Conservation (phyloP, 495 filamentous ascomycete genomes). For the Aspergillus baeticus region DNA sequence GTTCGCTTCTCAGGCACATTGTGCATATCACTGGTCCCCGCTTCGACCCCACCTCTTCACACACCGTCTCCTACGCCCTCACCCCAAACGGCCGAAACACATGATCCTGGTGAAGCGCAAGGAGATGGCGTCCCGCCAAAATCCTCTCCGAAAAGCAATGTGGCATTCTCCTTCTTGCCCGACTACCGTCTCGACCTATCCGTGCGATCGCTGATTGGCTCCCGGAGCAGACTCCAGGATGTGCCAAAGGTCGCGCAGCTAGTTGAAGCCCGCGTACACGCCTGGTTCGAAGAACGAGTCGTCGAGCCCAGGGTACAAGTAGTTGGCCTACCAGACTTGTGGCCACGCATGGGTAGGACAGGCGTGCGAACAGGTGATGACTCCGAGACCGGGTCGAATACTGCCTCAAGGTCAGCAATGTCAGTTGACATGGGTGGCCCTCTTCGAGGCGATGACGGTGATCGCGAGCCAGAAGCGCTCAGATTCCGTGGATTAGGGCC, state of each 20-base stretch:
- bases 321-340: constrained; percentile 87
- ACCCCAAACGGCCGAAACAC: constrained; percentile 19
- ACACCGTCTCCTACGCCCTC: constrained; percentile 34
- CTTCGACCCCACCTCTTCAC: constrained; percentile 41
- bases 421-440: constrained; percentile 28
- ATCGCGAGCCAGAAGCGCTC: constrained; percentile 32
- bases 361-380: constrained; percentile 46
- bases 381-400: constrained; percentile 40
- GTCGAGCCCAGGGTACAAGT: constrained; percentile 97
- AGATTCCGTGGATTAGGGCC: constrained; percentile 35
- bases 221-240: constrained; percentile 85
- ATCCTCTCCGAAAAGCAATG: constrained; percentile 65
- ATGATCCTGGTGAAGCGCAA: constrained; percentile 9
- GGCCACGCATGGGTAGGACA: constrained; percentile 72
- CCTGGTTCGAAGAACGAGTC: constrained; percentile 95
- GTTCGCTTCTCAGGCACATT: constrained; percentile 93
- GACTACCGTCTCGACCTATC: constrained; percentile 94
- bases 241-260: constrained; percentile 97
- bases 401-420: constrained; percentile 35
- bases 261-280: constrained; percentile 84
- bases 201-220: constrained; percentile 88
- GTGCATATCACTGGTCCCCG: constrained; percentile 85
- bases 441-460: constrained; percentile 23
- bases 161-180: constrained; percentile 91
- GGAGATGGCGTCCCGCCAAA: constrained; percentile 25